Conservation (phyloP, 228 moss, liverwort and hornwort species). For the Sphagnum magellanicum region DNA sequence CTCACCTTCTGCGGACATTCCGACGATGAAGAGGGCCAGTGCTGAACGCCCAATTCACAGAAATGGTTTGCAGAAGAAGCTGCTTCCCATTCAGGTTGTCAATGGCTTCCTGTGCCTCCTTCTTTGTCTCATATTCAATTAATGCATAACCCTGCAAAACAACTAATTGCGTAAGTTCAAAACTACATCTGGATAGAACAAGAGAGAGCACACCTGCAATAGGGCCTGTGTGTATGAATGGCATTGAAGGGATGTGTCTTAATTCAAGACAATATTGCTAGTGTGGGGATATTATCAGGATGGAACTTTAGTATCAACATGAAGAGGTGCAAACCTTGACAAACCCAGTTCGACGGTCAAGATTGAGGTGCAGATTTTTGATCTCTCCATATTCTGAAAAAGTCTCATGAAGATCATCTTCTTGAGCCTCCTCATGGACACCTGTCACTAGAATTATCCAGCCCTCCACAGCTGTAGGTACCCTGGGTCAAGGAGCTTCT, state of each 20-base stretch:
- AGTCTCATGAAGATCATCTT: constrained; percentile 90
- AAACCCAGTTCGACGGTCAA: constrained; percentile 94
- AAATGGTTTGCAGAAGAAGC: constrained; percentile 74
- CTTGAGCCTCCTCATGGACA: constrained; percentile 99
- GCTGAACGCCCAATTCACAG: constrained; percentile 98
- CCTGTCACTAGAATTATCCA: constrained; percentile 98
- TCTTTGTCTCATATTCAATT: constrained; percentile 83
- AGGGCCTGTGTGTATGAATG: background rate
- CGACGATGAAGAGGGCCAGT: constrained; percentile 89
- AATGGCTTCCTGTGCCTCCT: constrained; percentile 93
- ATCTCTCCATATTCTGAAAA: constrained; percentile 93
- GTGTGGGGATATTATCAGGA: background rate
- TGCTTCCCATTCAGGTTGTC: constrained; percentile 82
- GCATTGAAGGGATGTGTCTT: background rate
- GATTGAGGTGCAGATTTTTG: constrained; percentile 95
- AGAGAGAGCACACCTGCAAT: background rate
- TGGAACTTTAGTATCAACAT: too few relatives aligned
- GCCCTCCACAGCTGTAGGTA: constrained; percentile 78
- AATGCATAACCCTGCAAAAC: constrained; percentile 78
- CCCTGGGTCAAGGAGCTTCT: constrained; percentile 39
- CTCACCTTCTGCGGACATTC: constrained; percentile 78
- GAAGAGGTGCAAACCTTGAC: constrained; percentile 60
- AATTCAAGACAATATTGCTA: background rate
- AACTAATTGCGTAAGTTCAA: too few relatives aligned
- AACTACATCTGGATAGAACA: background rate